Evolutionary conservation across 1,284 basidiomycete genomes (phyloP), one percentile per base, ranked within the genome.

Genomic region (Malassezia sp.): DNA sequence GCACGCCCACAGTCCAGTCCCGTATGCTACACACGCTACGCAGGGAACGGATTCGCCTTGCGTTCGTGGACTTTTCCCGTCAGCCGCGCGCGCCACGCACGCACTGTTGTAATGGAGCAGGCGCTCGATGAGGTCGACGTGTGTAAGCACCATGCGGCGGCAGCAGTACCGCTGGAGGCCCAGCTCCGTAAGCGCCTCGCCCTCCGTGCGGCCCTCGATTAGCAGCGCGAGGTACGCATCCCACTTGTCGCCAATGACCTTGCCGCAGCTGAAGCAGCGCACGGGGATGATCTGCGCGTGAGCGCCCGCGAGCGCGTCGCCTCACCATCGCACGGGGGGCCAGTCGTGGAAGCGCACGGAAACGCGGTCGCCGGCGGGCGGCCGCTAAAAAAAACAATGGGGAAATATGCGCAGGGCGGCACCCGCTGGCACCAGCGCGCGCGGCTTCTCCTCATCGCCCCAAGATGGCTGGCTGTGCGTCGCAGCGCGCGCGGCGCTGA

Each of bases 41-140:
- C 23, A 8, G 41, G 34, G 23, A 50, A 50, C 10, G 48, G 48
- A 28, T 50, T 45, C 22, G 42, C 21, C 34, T 50, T 50, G 38
- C 49, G 52, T 23, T 50, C 52, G 28, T 47, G 52, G 32, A 52
- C 49, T 48, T 28, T 14, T n/a, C 14, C 15, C 22, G 36, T 37
- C 26, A 39, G 26, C 24, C 10, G 22, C 20, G 21, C 18, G 26
- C 24, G 20, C 9, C n/a, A 4, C 6, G 20, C 8, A 80, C 87
- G 64, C 57, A 93, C 89, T 88, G 74, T 91, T 93, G 73, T 93
- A 95, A 65, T 91, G 86, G 21, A 95, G 75, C 15, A 93, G 77
- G 73, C 93, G 95, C 73, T 95, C 89, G 60, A 95, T 93, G 52
- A 95, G 76, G 73, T 95, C 90, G 52, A 95, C 89, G 71, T 97